Evolutionary conservation across 441 rosid genomes (phyloP).

Genomic region (Kokia cookei): DNA sequence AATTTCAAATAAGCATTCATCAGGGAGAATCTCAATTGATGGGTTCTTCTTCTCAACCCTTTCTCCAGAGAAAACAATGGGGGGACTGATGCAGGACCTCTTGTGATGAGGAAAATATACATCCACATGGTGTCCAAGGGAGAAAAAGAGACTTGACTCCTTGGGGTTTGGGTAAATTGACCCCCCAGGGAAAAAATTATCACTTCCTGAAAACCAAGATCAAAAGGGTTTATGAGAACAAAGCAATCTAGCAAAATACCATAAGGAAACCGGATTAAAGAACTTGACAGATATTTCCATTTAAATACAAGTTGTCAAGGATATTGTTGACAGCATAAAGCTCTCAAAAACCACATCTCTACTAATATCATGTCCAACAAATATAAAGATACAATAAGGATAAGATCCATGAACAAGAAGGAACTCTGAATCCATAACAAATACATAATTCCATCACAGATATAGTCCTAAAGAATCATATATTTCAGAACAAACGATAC

Average conservation of each 20-base stretch:
- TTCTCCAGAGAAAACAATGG: slow-evolving; percentile 37
- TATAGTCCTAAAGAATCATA: not conserved
- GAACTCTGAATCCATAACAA: not conserved
- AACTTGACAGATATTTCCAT: not conserved
- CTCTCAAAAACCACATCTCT: not conserved
- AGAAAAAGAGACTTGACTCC: slow-evolving; percentile 45
- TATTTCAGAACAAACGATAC: not conserved
- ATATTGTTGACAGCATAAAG: not conserved
- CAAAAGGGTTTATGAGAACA: not conserved
- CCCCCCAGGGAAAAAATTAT: slow-evolving; percentile 63
- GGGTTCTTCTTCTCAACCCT: slow-evolving; percentile 39
- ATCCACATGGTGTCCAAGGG: slow-evolving; percentile 58
- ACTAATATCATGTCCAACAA: not conserved
- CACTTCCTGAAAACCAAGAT: slow-evolving; percentile 47
- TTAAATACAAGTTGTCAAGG: not conserved
- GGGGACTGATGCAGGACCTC: slow-evolving; percentile 65
- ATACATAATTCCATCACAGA: not conserved
- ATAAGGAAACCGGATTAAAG: not conserved
- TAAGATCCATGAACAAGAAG: not conserved
- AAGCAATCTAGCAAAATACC: not conserved
- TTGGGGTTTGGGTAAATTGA: slow-evolving; percentile 58
- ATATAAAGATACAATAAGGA: not conserved
- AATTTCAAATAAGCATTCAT: slow-evolving; percentile 93
- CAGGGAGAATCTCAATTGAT: slow-evolving; percentile 72
- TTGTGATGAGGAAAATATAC: slow-evolving; percentile 65